Percentiles rank a stretch among this genome's conserved stretches.
These are phyloP conservation scores for Malassezia nana DNA, from an alignment of 1,284 basidiomycete genomes.

Conservation along the genomic window DNA sequence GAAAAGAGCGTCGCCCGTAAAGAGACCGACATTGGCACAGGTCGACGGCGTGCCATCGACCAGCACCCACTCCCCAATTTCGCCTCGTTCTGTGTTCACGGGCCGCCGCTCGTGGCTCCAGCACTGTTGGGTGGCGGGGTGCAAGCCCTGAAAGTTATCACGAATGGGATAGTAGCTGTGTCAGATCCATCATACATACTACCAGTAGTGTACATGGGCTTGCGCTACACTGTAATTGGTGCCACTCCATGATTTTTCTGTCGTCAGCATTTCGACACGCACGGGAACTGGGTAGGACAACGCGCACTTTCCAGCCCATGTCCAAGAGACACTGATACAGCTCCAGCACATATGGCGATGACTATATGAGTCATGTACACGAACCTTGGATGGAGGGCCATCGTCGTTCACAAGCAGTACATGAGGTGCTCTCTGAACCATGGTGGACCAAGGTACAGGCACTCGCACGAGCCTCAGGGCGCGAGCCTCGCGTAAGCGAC, in stretches of 20 bases:
- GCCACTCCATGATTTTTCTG: constrained; percentile 27
- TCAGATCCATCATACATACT: constrained; percentile 16
- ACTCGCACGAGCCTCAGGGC: not conserved
- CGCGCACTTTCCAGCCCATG: constrained; percentile 39
- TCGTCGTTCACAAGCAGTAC: constrained; percentile 46
- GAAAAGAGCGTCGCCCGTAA: constrained; percentile 30
- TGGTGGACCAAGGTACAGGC: not conserved
- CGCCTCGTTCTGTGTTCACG: constrained; percentile 26
- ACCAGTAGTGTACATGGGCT: constrained; percentile 37
- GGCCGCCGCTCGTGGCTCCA: constrained; percentile 38
- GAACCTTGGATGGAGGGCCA: constrained; percentile 31
- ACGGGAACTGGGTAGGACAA: constrained; percentile 39
- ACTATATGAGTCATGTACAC: constrained; percentile 2
- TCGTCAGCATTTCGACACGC: constrained; percentile 3
- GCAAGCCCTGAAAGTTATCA: constrained; percentile 29
- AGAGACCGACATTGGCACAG: constrained; percentile 40
- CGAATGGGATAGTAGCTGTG: constrained; percentile 39
- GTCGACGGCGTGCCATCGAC: constrained; percentile 43
- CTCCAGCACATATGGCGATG: constrained; percentile 40
- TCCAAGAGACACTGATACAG: constrained; percentile 28
- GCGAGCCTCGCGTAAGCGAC: not conserved
- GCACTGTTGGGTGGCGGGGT: constrained; percentile 21
- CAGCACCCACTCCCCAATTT: constrained; percentile 43
- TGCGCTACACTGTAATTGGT: constrained; percentile 36
- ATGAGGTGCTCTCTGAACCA: not conserved